These are phyloP conservation scores for Penicillium bovifimosum DNA, from an alignment of 495 filamentous ascomycete species.

Conservation along the genomic window DNA sequence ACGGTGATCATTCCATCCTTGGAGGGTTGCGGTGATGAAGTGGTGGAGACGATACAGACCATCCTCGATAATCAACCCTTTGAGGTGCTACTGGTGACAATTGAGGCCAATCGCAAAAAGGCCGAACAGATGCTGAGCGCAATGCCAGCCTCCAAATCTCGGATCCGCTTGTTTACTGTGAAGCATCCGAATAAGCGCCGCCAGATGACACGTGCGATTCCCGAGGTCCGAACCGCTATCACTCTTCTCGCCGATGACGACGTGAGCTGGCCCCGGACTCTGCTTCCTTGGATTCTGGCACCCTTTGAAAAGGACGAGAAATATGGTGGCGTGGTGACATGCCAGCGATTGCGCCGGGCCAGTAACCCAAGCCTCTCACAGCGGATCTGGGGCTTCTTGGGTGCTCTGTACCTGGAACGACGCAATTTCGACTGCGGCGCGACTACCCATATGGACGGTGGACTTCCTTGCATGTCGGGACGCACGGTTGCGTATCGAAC, in stretches of 20 bases:
- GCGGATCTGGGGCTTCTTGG: constrained; percentile 69
- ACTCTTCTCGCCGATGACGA: constrained; percentile 85
- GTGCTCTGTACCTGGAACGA: constrained; percentile 74
- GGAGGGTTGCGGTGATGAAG: constrained; percentile 53
- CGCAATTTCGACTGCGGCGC: constrained; percentile 87
- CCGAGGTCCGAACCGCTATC: constrained; percentile 65
- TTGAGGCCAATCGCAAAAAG: constrained; percentile 55
- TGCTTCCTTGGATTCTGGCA: constrained; percentile 78
- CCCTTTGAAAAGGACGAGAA: constrained; percentile 68
- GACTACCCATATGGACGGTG: constrained; percentile 79
- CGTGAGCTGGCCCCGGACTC: constrained; percentile 71
- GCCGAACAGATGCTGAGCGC: constrained; percentile 46
- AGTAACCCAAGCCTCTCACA: constrained; percentile 49
- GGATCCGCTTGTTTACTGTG: constrained; percentile 48
- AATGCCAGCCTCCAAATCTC: constrained; percentile 47
- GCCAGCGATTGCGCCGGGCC: constrained; percentile 68
- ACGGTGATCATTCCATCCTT: constrained; percentile 70
- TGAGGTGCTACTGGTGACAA: constrained; percentile 59
- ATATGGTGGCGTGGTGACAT: constrained; percentile 78
- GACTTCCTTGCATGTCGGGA: constrained; percentile 82
- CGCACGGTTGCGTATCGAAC: constrained; percentile 79
- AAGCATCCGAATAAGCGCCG: constrained; percentile 72
- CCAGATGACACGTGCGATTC: constrained; percentile 77
- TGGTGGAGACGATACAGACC: constrained; percentile 55
- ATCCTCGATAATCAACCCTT: constrained; percentile 51